These are phyloP conservation scores for Acanthochlamys bracteata DNA, from an alignment of 106 monocot species.

Conservation along the genomic window DNA sequence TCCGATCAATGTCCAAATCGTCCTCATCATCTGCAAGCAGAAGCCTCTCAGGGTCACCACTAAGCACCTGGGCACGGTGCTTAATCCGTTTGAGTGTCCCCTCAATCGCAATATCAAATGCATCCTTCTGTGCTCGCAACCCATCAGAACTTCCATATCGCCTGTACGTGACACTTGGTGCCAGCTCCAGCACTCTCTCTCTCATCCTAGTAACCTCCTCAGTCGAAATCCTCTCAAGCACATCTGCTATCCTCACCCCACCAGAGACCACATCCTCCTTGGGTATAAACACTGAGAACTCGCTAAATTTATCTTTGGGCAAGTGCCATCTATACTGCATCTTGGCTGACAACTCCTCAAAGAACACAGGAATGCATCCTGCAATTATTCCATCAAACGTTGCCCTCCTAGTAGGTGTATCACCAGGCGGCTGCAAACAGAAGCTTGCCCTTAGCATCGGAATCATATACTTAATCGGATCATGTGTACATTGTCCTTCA, in stretches of 20 bases:
- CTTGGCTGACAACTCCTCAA: constrained; percentile 65
- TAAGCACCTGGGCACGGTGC: constrained; percentile 16
- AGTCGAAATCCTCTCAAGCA: constrained; percentile 33
- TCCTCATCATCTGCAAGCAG: constrained; percentile 24
- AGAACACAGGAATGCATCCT: constrained; percentile 91
- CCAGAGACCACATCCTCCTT: constrained; percentile 87
- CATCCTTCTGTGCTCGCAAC: constrained; percentile 55
- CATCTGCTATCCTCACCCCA: constrained; percentile 39
- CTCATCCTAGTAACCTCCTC: constrained; percentile 59
- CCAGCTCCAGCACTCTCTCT: constrained; percentile 58
- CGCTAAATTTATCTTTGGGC: constrained; percentile 26
- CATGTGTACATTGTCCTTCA: constrained; percentile 48
- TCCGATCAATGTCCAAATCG: neutral
- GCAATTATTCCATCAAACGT: constrained; percentile 86
- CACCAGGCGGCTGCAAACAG: constrained; percentile 93
- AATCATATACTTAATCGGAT: constrained; percentile 58
- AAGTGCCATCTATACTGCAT: constrained; percentile 86
- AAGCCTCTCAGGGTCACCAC: constrained; percentile 17
- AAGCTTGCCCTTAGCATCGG: constrained; percentile 81
- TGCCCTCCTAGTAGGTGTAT: constrained; percentile 67
- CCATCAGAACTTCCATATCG: constrained; percentile 53
- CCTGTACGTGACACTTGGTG: constrained; percentile 64
- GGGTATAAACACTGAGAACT: constrained; percentile 66
- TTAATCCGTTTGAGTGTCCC: constrained; percentile 52
- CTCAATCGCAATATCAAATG: constrained; percentile 75